Evolutionary conservation across 352 stramenopile genomes (phyloP).

Genomic region (Phytophthora sansomeana): DNA sequence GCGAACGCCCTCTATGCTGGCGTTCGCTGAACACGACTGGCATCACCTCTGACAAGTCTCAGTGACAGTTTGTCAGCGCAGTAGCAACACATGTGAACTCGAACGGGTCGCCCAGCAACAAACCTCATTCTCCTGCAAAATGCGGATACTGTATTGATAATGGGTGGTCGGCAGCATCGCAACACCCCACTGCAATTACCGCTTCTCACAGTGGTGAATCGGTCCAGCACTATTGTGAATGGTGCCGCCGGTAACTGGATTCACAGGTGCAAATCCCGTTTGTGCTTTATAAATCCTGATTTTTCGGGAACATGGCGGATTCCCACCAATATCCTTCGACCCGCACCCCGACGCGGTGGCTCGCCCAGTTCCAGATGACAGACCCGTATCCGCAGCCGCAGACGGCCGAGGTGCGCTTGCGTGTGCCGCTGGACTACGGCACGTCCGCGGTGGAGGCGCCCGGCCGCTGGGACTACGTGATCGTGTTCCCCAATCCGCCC

Average conservation of each 20-base stretch:
- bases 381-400: constrained; percentile 46
- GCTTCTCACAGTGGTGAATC: too few species aligned
- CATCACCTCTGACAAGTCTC: too few species aligned
- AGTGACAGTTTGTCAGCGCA: too few species aligned
- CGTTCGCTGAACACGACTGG: background rate
- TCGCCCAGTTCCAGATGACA: constrained; percentile 28
- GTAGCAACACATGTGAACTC: too few species aligned
- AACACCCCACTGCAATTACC: too few species aligned
- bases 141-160: too few species aligned
- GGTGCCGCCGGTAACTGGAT: too few species aligned
- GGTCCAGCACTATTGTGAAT: too few species aligned
- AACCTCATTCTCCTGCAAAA: too few species aligned
- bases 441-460: constrained; percentile 43
- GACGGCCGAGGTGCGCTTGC: constrained; percentile 43
- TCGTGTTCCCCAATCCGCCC: constrained; percentile 83
- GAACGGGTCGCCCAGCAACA: background rate
- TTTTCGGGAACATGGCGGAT: background rate
- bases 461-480: constrained; percentile 84
- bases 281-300: constrained; percentile 10
- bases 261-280: constrained; percentile 9
- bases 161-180: too few species aligned
- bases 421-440: constrained; percentile 57
- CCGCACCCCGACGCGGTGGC: background rate
- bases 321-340: background rate
- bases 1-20: background rate